Base-by-base conservation (phyloP, 2,329 filamentous ascomycete species). In the Zymoseptoria passerinii region DNA sequence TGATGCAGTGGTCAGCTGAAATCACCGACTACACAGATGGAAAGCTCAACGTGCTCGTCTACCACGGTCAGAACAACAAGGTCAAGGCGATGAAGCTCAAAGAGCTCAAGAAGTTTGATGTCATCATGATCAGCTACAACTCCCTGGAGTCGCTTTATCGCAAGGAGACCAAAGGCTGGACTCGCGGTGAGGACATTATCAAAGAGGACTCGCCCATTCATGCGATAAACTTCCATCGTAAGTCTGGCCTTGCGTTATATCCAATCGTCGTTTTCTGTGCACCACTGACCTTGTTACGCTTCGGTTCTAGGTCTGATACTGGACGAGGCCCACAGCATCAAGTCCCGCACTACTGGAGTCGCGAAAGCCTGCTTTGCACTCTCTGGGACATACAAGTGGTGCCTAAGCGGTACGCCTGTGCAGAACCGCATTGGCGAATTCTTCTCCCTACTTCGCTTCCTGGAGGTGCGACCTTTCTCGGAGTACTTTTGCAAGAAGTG, bases 61-160 rank as follows among this genome's bases (percentile, higher is more conserved):
- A 88, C 66, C 94, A 99, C 68, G 89, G 90, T 52, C 91, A 91
- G 16, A 95, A 96, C 63, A 72, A 84, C 18, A 91, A 94, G 74
- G 81, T 87, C 54, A 96, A 96, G 76, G 82, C 81, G 28, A 83
- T 95, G 68, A 86, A 82, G 0, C 76, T 84, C 27, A 87, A 86
- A 59, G 86, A 95, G 40, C 77, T 97, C 54, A 88, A 87, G 73
- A 84, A 87, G 65, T 95, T 86, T 74, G 85, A 99, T 73, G 90
- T 99, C 54, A 92, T 97, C 70, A 91, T 97, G 83, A 95, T 97
- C 76, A 97, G 92, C 13, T 99, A 95, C 81, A 91, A 89, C 66
- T 83, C 89, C 65, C 77, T 99, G 35, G 94, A 97, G 73, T 95
- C 92, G 0, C 86, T 96, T 68, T 90, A 91, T 71, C 87, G 94